Evolutionary conservation across 306 rosid species (phyloP).

Genomic region (Spatholobus suberectus): DNA sequence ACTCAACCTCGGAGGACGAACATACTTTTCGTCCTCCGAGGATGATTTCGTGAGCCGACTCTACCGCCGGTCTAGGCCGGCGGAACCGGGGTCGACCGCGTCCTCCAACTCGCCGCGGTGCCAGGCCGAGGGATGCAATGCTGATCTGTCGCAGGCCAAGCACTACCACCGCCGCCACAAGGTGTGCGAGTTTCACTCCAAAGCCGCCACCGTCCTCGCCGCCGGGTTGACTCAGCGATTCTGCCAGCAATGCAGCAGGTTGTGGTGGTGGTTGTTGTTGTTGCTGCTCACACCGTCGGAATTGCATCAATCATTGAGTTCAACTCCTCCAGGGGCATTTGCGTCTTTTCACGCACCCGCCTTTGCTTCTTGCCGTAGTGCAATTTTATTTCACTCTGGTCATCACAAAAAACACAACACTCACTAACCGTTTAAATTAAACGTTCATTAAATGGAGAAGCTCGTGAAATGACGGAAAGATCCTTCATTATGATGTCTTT

Average conservation of each 20-base stretch:
- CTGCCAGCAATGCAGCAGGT: constrained; percentile 99
- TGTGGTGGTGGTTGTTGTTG: neutral
- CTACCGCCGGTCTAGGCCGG: constrained; percentile 71
- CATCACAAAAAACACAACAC: neutral
- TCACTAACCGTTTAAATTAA: neutral
- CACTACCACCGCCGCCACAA: constrained; percentile 99
- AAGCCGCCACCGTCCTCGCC: constrained; percentile 88
- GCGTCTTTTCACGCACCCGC: constrained; percentile 38
- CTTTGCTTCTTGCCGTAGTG: constrained; percentile 8
- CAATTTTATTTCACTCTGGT: constrained; percentile 11
- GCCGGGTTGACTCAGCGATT: constrained; percentile 99
- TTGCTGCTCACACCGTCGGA: neutral
- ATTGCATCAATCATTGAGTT: constrained; percentile 50
- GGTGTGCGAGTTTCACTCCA: constrained; percentile 97
- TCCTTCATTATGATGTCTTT: constrained; percentile 1
- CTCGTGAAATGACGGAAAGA: constrained; percentile 16
- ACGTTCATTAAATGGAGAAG: neutral
- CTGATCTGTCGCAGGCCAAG: constrained; percentile 88
- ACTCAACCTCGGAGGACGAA: constrained; percentile 88
- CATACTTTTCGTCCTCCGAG: constrained; percentile 79
- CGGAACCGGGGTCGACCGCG: constrained; percentile 52
- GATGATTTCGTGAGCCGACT: constrained; percentile 87
- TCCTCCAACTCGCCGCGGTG: constrained; percentile 68
- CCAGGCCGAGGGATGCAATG: constrained; percentile 97
- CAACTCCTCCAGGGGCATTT: constrained; percentile 46